Evolutionary conservation across 2,329 filamentous ascomycete genomes (phyloP), one percentile per base, ranked within the genome.

Genomic region (Pseudogymnoascus sp.): DNA sequence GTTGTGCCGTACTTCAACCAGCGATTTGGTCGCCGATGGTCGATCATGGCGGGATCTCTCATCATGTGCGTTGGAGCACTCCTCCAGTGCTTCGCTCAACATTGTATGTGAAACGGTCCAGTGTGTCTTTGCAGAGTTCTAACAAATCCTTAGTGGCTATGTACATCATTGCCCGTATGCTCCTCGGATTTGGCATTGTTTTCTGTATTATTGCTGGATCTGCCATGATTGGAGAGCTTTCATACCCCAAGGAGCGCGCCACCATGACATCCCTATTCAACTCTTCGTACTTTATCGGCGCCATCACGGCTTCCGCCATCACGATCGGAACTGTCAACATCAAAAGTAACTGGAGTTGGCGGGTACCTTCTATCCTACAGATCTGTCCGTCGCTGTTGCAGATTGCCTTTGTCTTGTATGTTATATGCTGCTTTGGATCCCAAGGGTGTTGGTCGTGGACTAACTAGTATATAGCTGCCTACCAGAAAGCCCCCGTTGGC

Each of bases 401-500:
- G 40, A 65, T 68, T 9, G 24, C n/a, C 8, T 60, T 61, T 17
- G 63, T 69, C 40, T 68, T 68, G 66, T 68, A 63, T 60, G 66
- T 64, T n/a, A 6, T 54, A 17, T 15, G 6, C 17, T 21, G 2
- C 36, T 50, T 41, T 59, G 26, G 13, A 21, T 29, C 4, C 17
- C 29, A 39, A 15, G 11, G 5, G 29, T n/a, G 10, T 15, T 17
- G 6, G 1, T 9, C 26, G 11, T 33, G n/a, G 29, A 17, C 47
- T 54, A 54, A 54, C 47, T 54, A 26, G 24, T 17, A 13, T 7
- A 29, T 24, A 69, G 67, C 31, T 75, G 81, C 63, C 72, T 84
- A 3, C 82, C 83, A 0, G 83, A 85, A 67, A 81, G 77, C 29
- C 83, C 83, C 4, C 72, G 82, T 59, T 84, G 81, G 77, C 72